Evolutionary conservation across 2,329 filamentous ascomycete genomes (phyloP).

Genomic region (Tolypocladium guangdongense): DNA sequence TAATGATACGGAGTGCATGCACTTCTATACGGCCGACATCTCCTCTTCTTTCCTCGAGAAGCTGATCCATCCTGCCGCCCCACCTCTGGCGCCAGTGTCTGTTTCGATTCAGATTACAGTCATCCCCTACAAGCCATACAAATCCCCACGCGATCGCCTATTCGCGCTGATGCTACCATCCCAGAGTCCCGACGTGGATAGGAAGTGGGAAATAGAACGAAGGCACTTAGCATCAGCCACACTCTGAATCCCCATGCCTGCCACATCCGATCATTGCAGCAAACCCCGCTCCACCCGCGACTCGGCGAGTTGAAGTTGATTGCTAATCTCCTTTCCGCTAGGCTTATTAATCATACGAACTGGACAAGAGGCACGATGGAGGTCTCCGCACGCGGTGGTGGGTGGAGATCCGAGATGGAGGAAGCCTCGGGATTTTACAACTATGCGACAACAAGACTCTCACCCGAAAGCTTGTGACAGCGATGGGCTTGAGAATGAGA

Average conservation of each 20-base stretch:
- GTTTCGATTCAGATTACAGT: not conserved
- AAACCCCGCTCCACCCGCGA: not conserved
- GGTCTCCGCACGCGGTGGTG: not conserved
- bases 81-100: not conserved
- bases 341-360: not conserved
- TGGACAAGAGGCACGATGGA: not conserved
- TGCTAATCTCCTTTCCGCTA: not conserved
- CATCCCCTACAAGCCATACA: not conserved
- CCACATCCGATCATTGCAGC: not conserved
- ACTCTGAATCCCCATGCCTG: not conserved
- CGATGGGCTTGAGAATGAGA: not conserved
- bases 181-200: not conserved
- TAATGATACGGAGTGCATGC: not conserved
- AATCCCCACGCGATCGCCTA: slow-evolving; percentile 2
- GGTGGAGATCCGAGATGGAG: not conserved
- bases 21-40: slow-evolving; percentile 2
- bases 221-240: no score
- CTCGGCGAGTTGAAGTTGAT: not conserved
- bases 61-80: not conserved
- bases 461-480: not conserved
- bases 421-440: not conserved
- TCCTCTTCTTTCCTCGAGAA: not conserved
- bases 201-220: no score
- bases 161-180: not conserved
- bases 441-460: not conserved